A percentile compares a stretch with the other conserved stretches of the same genome.
phyloP scores from a whole-genome alignment of 225 moss, liverwort and hornwort species.

The Bryum argenteum region DNA sequence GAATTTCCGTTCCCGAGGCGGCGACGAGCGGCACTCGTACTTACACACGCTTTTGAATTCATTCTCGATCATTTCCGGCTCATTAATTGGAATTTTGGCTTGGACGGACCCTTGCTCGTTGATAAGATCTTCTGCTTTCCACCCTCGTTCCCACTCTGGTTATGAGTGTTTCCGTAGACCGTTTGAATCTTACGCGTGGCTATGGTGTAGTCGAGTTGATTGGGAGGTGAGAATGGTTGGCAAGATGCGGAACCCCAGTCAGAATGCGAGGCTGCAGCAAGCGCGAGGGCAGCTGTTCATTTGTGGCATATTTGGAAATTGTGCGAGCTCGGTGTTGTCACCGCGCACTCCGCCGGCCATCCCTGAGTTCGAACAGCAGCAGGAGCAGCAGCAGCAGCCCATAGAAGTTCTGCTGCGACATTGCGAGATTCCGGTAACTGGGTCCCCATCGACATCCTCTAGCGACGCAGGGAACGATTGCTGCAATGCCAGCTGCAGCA shows the following conservation, averaged over 20 bases:
- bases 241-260: constrained; percentile 60
- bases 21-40: constrained; percentile 11
- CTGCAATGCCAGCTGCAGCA: constrained; percentile 27
- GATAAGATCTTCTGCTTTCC: too few relatives aligned
- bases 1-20: constrained; percentile 9
- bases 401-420: constrained; percentile 11
- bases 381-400: constrained; percentile 26
- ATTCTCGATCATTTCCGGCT: not conserved
- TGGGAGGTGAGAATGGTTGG: not conserved
- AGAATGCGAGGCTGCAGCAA: constrained; percentile 58
- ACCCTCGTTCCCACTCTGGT: too few relatives aligned
- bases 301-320: constrained; percentile 63
- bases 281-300: constrained; percentile 65
- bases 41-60: constrained; percentile 23
- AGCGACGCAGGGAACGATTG: constrained; percentile 30
- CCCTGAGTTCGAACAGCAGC: constrained; percentile 33
- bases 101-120: not conserved
- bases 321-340: constrained; percentile 59
- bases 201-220: too few relatives aligned
- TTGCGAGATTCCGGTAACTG: constrained; percentile 24
- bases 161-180: too few relatives aligned
- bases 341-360: constrained; percentile 51
- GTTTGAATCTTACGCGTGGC: too few relatives aligned
- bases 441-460: constrained; percentile 39
- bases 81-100: not conserved